A percentile compares a stretch with the other conserved stretches of the same genome.
Evolutionary conservation across 495 filamentous ascomycete species (phyloP).

Genomic region (Evernia prunastri): DNA sequence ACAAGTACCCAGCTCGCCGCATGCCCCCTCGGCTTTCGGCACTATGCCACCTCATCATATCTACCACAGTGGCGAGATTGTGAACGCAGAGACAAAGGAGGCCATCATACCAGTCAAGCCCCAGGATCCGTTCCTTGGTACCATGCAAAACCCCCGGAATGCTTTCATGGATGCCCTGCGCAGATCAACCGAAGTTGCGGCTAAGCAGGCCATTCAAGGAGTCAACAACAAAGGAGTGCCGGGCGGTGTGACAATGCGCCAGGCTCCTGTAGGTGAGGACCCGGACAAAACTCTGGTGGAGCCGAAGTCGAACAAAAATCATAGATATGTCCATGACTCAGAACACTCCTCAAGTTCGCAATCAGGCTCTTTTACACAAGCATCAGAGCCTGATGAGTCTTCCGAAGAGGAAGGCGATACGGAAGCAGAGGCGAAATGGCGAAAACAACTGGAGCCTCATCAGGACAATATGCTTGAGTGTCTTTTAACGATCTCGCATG

Average conservation of each 20-base stretch:
- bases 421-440: conserved; percentile 6
- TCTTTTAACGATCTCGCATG: conserved; percentile 17
- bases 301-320: background rate
- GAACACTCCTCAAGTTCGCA: conserved; percentile 3
- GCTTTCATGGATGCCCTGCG: conserved; percentile 22
- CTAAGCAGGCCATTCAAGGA: background rate
- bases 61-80: conserved; percentile 13
- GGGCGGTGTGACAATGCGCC: background rate
- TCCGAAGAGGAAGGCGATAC: background rate
- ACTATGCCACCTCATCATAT: conserved; percentile 10
- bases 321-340: background rate
- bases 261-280: background rate
- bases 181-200: background rate
- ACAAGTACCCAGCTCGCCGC: conserved; percentile 23
- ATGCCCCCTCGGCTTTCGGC: conserved; percentile 15
- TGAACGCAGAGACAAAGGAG: conserved; percentile 21
- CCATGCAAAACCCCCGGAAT: background rate
- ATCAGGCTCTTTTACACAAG: background rate
- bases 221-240: background rate
- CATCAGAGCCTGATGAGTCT: background rate
- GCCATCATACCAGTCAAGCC: conserved; percentile 8
- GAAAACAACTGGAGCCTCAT: conserved; percentile 13
- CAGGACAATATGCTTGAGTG: conserved; percentile 16
- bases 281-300: conserved; percentile 19
- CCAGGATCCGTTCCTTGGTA: conserved; percentile 22